Evolutionary conservation across 2,329 filamentous ascomycete genomes (phyloP), one percentile per base, ranked within the genome.

Genomic region (Alternaria atra): DNA sequence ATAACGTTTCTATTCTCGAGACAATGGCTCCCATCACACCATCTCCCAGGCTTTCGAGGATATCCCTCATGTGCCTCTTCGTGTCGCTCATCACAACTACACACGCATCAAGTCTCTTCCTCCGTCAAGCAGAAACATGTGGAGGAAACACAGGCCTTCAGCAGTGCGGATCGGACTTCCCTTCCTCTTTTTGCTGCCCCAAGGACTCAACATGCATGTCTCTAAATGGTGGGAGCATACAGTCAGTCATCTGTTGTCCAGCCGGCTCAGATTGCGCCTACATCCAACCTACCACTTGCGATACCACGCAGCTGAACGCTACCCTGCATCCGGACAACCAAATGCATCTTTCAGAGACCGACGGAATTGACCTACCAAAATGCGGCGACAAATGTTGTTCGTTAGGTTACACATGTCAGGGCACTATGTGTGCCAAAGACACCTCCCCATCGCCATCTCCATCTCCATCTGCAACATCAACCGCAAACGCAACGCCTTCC

Each of bases 181-280:
- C 90, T 1, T 81, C 80, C 52, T 83, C 85, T 73, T 92, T 93
- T 74, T 93, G 90, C 81, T 94, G 91, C 73, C 78, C 84, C 4
- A 62, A 78, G 29, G 78, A 75, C 17, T 80, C 83, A 6, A 82
- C 73, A 3, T 94, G 91, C 78, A 80, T 87, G 40, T 70, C 83
- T 1, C 84, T 93, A 47, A 80, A 82, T 70, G 77, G 76, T 46
- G 89, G 89, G 10, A 86, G 81, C n/a, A 80, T 83, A 44, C 89
- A 89, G 6, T 91, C 90, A 0, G 84, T 89, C 13, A 80, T 93
- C 50, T 94, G 91, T 81, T 94, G 91, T 73, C 90, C 90, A 1
- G 65, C 76, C 1, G 86, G 83, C 35, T 62, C 66, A 35, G 81
- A 83, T 69, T 94, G 91, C 80, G 68, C 79, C n/a, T 81, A 76